These are phyloP conservation scores for Quercus lobata DNA, from an alignment of 331 rosid genomes.

Conservation along the genomic window DNA sequence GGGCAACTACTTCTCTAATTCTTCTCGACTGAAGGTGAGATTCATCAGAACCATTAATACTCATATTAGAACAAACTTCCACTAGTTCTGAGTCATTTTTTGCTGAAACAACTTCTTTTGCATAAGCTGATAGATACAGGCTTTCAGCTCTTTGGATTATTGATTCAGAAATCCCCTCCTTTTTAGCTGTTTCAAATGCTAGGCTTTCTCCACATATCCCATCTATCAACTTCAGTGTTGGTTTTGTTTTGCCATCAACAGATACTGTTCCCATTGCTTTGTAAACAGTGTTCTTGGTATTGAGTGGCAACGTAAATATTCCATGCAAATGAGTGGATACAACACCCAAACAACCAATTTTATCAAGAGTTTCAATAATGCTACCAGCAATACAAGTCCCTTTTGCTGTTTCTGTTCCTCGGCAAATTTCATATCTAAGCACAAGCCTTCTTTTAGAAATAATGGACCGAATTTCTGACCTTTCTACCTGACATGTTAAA, in stretches of 20 bases:
- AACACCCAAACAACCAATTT: constrained; percentile 80
- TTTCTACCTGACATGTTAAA: constrained; percentile 69
- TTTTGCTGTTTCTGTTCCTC: constrained; percentile 96
- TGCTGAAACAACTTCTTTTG: constrained; percentile 30
- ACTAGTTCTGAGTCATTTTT: constrained; percentile 29
- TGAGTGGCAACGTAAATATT: constrained; percentile 70
- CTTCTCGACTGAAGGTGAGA: constrained; percentile 21
- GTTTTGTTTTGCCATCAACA: constrained; percentile 62
- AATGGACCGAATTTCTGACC: constrained; percentile 89
- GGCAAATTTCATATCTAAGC: constrained; percentile 89
- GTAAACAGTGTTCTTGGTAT: constrained; percentile 50
- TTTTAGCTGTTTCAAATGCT: constrained; percentile 93
- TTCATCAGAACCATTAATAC: constrained; percentile 32
- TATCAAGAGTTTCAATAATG: constrained; percentile 75
- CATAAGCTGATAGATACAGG: constrained; percentile 58
- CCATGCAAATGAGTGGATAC: constrained; percentile 97
- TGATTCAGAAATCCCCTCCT: constrained; percentile 73
- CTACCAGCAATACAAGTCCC: constrained; percentile 98
- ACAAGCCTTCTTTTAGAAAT: constrained; percentile 71
- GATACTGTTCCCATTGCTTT: constrained; percentile 78
- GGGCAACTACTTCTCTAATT: constrained; percentile 10
- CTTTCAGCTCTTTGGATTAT: constrained; percentile 78
- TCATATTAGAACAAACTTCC: constrained; percentile 16
- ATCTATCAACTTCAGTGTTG: constrained; percentile 83
- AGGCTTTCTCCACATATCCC: constrained; percentile 93